Base-by-base conservation (phyloP, 371 early-diverging fungal genomes). In the Mycotypha africana region DNA sequence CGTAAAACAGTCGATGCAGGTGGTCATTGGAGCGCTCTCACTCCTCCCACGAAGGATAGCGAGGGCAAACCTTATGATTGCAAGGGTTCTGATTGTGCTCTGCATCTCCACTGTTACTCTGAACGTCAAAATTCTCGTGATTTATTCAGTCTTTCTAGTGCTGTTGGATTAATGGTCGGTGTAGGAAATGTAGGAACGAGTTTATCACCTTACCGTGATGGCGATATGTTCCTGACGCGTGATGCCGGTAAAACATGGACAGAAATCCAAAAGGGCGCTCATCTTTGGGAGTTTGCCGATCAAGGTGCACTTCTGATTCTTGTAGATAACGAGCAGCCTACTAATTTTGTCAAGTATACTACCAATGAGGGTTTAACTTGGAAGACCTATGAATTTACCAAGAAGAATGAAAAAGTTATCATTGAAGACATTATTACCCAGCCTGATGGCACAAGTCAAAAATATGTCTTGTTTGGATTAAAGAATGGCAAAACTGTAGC, bases 91-190 rank as follows among this genome's bases (percentile, higher is more conserved):
- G 62, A 60, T 0, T 91, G 92, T 44, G 52, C 57, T 3, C 54
- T 95, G 40, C 81, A 95, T 45, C 57, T 95, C 19, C 92, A 91
- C 53, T 79, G 88, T 35, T 91, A 86, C 46, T 84, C 92, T 4
- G 87, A 88, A 54, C 76, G 88, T 15, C 70, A 73, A 30, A 88
- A 91, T 42, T 74, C 81, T 0, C 81, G 83, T 20, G 88, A 91
- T 56, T 55, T 88, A 10, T 89, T 89, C 51, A 86, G 89, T 47
- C 68, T 85, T 0, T 64, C 84, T 0, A 81, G 87, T 16, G 92
- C 94, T 3, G 83, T 89, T 2, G 98, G 98, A 2, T 53, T 97
- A 34, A 81, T 91, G 70, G 75, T 97, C 32, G 98, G 89, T 17
- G 89, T 95, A 3, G 97, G 97, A 21, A 97, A 89, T 54, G 91